Evolutionary conservation across 1,139 yeast genomes (phyloP), one percentile per base, ranked within the genome.

Genomic region (Taphrina wiesneri): DNA sequence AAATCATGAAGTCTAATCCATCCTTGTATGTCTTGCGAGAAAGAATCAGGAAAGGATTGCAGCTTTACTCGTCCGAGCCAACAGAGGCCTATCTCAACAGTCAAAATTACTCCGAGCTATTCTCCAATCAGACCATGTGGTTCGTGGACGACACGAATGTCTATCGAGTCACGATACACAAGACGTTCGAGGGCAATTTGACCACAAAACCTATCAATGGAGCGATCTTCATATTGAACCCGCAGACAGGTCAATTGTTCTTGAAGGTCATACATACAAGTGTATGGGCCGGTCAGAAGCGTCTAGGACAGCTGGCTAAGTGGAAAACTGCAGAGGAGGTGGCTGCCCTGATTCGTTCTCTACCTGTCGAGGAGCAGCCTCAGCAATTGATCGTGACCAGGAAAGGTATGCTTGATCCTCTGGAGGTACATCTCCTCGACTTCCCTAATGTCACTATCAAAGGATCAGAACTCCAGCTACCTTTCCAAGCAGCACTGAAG

Each of bases 271-370:
- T 95, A 69, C 99, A 93, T 73, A 90, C 96, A 0, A 88, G 96
- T 6, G 96, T 91, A 0, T 95, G 97, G 96, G 87, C 97, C 1
- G 99, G 99, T 17, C 98, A 95, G 75, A 92, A 91, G 73, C 87
- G 98, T 72, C 81, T 93, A 71, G 90, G 96, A 32, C 98, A 93
- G 75, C 79, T 95, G 69, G 95, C 98, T 0, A 93, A 93, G 75
- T 95, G 99, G 99, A 93, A 93, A 75, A 87, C 98, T 1, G 99
- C 99, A 0, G 99, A 95, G 77, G 99, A 93, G 77, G 96, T 91
- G 28, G 93, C 97, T 11, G 96, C 97, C 0, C 79, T 93, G 70
- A 83, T 93, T 28, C 82, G 97, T 59, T 90, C 98, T 0, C 78
- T 93, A 67, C 98, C 98, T 0, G 82, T 85, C 66, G 97, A 93